phyloP scores from a whole-genome alignment of 352 stramenopile genomes.

The Phytophthora megakarya region DNA sequence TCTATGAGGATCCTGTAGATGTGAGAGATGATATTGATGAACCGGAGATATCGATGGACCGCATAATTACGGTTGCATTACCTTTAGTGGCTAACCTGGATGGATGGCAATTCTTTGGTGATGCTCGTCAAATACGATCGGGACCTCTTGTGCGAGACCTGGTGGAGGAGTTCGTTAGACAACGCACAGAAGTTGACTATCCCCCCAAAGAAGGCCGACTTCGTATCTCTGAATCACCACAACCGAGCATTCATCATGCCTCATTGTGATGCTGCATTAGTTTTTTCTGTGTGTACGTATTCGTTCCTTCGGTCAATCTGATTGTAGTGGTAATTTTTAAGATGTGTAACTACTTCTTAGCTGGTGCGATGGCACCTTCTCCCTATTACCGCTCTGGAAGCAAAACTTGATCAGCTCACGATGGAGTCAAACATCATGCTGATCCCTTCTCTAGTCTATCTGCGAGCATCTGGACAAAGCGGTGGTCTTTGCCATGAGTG shows the following conservation, averaged over 20 bases:
- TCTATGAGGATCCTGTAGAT: constrained; percentile 5
- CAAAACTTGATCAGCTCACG: not conserved
- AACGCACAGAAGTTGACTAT: constrained; percentile 31
- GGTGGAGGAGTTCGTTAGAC: constrained; percentile 37
- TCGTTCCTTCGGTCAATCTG: too few species aligned
- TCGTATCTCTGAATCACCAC: constrained; percentile 18
- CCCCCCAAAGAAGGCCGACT: constrained; percentile 28
- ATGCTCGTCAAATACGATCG: constrained; percentile 17
- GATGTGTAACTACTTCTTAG: too few species aligned
- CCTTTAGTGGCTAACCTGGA: constrained; percentile 32
- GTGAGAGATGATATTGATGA: constrained; percentile 4
- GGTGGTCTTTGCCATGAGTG: constrained; percentile 57
- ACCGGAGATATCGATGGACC: constrained; percentile 10
- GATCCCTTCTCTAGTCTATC: constrained; percentile 30
- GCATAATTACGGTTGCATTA: constrained; percentile 37
- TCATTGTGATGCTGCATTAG: constrained; percentile 19
- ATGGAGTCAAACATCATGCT: too few species aligned
- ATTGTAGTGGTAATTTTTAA: too few species aligned
- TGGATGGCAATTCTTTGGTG: constrained; percentile 43
- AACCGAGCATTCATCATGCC: constrained; percentile 2
- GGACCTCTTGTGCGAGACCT: constrained; percentile 39
- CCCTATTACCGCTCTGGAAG: not conserved
- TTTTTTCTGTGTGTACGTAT: too few species aligned
- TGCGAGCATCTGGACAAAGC: constrained; percentile 48
- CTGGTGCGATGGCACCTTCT: not conserved